Conservation (phyloP, 805 yeast species). For the Candida vartiovaarae region DNA sequence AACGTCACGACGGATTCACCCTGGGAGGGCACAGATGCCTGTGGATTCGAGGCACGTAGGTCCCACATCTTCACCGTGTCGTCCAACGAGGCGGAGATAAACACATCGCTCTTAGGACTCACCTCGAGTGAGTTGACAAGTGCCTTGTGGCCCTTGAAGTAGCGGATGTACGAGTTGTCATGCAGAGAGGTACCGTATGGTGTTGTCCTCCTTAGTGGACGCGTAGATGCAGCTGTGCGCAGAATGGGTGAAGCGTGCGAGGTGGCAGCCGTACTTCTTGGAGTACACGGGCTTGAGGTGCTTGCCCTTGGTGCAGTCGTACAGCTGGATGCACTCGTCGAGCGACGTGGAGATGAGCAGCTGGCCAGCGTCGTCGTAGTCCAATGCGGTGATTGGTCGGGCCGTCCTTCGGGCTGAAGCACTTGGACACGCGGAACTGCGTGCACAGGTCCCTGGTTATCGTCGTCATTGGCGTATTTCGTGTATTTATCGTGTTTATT, state of each 20-base stretch:
- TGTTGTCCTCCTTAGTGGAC: conserved; percentile 72
- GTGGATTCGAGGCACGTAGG: conserved; percentile 55
- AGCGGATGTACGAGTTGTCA: conserved; percentile 74
- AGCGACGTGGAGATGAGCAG: conserved; percentile 68
- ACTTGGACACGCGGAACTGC: conserved; percentile 36
- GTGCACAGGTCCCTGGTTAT: conserved; percentile 4
- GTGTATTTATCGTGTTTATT: too few relatives aligned
- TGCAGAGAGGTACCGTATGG: conserved; percentile 66
- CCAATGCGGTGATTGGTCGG: conserved; percentile 55
- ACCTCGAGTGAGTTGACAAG: conserved; percentile 68
- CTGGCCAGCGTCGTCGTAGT: conserved; percentile 81
- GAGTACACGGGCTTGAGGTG: conserved; percentile 64
- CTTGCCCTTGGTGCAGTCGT: conserved; percentile 65
- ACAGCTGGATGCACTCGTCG: conserved; percentile 78
- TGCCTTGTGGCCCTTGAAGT: conserved; percentile 81
- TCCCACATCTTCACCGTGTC: conserved; percentile 87
- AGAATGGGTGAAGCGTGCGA: conserved; percentile 77
- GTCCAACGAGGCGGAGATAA: conserved; percentile 67
- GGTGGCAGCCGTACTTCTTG: conserved; percentile 87
- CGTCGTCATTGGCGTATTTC: background rate
- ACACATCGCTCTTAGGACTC: conserved; percentile 58
- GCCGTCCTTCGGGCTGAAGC: conserved; percentile 41
- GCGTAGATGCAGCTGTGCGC: conserved; percentile 72
- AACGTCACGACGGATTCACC: conserved; percentile 55
- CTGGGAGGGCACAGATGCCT: conserved; percentile 52